These are phyloP conservation scores for Bjerkandera adusta DNA, from an alignment of 1,284 basidiomycete genomes.

Conservation along the genomic window DNA sequence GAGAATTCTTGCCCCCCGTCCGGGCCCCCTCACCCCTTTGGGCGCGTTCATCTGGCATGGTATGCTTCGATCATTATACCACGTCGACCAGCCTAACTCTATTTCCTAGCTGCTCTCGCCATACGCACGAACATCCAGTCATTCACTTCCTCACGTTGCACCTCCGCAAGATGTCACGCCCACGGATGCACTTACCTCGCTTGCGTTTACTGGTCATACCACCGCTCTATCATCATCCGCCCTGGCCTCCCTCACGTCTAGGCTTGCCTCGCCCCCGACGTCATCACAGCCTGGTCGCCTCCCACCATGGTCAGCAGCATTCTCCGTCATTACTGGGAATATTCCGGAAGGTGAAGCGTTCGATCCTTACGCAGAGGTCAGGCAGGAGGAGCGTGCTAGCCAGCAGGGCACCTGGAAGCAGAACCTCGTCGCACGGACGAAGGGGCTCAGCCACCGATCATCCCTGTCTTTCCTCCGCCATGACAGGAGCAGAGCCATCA, in stretches of 20 bases:
- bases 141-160: background rate
- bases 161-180: conserved; percentile 1
- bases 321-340: background rate
- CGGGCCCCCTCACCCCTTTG: conserved; percentile 11
- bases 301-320: background rate
- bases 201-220: conserved; percentile 27
- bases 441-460: conserved; percentile 4
- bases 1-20: conserved; percentile 5
- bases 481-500: background rate
- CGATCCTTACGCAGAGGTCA: conserved; percentile 22
- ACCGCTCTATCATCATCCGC: conserved; percentile 24
- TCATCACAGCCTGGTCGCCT: conserved; percentile 12
- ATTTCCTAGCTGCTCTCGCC: conserved; percentile 6
- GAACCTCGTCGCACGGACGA: no score
- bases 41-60: conserved; percentile 7
- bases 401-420: conserved; percentile 1
- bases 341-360: conserved; percentile 15
- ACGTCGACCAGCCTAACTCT: background rate
- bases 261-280: conserved; percentile 15
- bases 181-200: conserved; percentile 23
- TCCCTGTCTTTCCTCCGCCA: conserved; percentile 7
- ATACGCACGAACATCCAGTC: background rate
- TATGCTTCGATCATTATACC: background rate
- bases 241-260: conserved; percentile 26
- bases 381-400: background rate